These are phyloP conservation scores for Euphorbia celastroides DNA, from an alignment of 441 rosid genomes.

Conservation along the genomic window DNA sequence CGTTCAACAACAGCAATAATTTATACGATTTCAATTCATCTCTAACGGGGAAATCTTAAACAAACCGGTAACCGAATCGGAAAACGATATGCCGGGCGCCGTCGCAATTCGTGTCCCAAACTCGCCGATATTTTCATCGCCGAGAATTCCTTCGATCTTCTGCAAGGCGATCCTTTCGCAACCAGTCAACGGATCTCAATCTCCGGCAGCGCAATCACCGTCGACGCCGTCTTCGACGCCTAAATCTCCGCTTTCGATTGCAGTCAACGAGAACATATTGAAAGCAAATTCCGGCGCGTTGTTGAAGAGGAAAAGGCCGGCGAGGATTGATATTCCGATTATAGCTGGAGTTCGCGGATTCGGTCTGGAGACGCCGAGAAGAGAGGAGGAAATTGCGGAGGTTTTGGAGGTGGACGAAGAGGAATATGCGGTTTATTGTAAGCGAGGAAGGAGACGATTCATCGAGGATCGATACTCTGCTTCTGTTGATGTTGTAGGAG, in stretches of 20 bases:
- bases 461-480: constrained; percentile 21
- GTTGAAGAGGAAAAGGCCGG: constrained; percentile 77
- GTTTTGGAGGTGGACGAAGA: constrained; percentile 16
- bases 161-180: constrained; percentile 17
- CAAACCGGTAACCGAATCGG: neutral
- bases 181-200: constrained; percentile 10
- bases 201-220: neutral
- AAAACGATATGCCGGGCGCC: constrained; percentile 19
- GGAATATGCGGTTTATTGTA: constrained; percentile 19
- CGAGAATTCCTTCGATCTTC: constrained; percentile 17
- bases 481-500: constrained; percentile 6
- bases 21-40: neutral
- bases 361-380: constrained; percentile 26
- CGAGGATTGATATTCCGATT: constrained; percentile 54
- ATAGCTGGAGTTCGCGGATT: constrained; percentile 22
- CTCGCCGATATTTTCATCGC: constrained; percentile 29
- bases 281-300: constrained; percentile 12
- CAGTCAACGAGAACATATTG: constrained; percentile 6
- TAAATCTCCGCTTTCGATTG: constrained; percentile 14
- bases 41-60: neutral
- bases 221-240: constrained; percentile 8
- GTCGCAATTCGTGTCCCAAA: constrained; percentile 23
- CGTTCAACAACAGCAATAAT: neutral
- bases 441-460: constrained; percentile 15
- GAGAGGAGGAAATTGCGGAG: constrained; percentile 12